phyloP scores from a whole-genome alignment of 2,329 filamentous ascomycete genomes.

The Phaeosphaeriaceae sp. region DNA sequence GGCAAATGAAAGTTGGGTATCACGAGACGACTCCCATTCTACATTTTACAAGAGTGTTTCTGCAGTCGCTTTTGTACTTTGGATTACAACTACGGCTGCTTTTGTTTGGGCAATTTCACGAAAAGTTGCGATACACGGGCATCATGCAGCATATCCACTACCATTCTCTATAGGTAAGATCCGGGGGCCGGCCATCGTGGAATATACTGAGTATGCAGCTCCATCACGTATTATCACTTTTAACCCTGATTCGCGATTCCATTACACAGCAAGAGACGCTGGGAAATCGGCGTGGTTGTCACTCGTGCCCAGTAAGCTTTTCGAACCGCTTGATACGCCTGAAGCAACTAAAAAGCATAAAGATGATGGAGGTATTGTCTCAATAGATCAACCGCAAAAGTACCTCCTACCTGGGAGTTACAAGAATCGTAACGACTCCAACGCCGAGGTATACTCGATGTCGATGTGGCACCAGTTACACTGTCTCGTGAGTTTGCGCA shows the following conservation, averaged over 20 bases:
- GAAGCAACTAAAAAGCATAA: not conserved
- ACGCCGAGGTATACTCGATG: conserved; percentile 10
- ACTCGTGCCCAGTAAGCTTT: conserved; percentile 5
- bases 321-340: not conserved
- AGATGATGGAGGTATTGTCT: conserved; percentile 10
- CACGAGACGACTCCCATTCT: not conserved
- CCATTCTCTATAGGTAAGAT: conserved; percentile 5
- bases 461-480: conserved; percentile 13
- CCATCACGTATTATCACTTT: conserved; percentile 4
- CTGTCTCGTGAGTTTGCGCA: conserved; percentile 3
- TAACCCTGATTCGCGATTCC: conserved; percentile 3
- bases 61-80: not conserved
- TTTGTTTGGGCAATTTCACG: conserved; percentile 2
- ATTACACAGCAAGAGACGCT: conserved; percentile 4
- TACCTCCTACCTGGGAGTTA: conserved; percentile 10
- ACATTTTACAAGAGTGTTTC: conserved; percentile 1
- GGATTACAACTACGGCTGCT: conserved; percentile 1
- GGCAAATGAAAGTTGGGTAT: not conserved
- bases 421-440: conserved; percentile 4
- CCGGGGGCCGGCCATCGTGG: not conserved
- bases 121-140: not conserved
- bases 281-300: conserved; percentile 5
- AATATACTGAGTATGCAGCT: not conserved
- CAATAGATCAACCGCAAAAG: conserved; percentile 1
- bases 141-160: conserved; percentile 2